Evolutionary conservation across 1,139 yeast genomes (phyloP), one percentile per base, ranked within the genome.

Genomic region (Casaregolazyma lundiana): DNA sequence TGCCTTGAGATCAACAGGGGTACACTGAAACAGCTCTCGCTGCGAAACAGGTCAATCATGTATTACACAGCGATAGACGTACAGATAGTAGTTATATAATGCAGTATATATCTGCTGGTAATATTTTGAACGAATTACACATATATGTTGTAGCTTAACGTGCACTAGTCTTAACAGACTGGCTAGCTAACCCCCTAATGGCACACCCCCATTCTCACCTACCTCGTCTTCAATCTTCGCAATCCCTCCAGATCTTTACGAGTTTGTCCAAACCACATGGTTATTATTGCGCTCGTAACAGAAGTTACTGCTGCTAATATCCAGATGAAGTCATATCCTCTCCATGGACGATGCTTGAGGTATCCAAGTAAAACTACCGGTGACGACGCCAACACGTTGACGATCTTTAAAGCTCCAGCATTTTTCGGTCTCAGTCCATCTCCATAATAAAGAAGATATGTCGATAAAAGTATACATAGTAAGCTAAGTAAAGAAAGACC

Each of bases 321-420:
- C 70, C 70, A 66, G 24, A 66, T 48, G 30, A 53, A 56, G 48
- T 65, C 69, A 35, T 56, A 58, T 11, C 61, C 56, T 18, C 45
- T 37, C 61, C 64, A 60, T 2, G 66, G 65, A 15, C 44, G 41
- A 44, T 60, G 63, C 38, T 54, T 48, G 11, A 60, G 15, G 13
- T 50, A 54, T 2, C 62, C 68, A 37, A 53, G 49, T 3, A 56
- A 36, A 11, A 53, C 50, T 3, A 63, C 50, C 11, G 54, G 44
- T 2, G 44, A 44, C 0, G 65, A 61, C n/a, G 64, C 50, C 13
- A 44, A 50, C 4, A 54, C 30, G 24, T 55, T 53, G 16, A 44
- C 44, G 11, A 38, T 19, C 4, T 51, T 50, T 26, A 54, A 36
- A 21, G 18, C 24, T 35, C 35, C 42, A 13, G 39, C 15, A 17